Conservation (phyloP, 441 rosid genomes). For the California macrophylla region DNA sequence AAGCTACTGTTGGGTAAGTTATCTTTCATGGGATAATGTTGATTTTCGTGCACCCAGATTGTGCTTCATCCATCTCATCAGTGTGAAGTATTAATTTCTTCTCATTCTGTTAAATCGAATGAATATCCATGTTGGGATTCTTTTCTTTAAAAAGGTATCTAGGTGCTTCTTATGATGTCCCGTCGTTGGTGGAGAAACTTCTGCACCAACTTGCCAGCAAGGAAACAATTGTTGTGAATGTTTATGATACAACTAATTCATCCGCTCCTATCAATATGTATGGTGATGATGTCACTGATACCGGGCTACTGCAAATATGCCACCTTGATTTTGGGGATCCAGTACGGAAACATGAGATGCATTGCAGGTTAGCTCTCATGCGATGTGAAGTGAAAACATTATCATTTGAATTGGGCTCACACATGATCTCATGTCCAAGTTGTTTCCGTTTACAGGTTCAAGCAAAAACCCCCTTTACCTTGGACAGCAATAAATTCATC, state of each 20-base stretch:
- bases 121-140: conserved; percentile 10
- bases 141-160: conserved; percentile 47
- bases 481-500: conserved; percentile 73
- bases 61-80: background rate
- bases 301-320: conserved; percentile 53
- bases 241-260: conserved; percentile 74
- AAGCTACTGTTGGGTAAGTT: conserved; percentile 71
- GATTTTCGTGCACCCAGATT: conserved; percentile 4
- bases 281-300: conserved; percentile 58
- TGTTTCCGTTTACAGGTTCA: conserved; percentile 45
- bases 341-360: conserved; percentile 81
- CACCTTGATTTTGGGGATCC: conserved; percentile 92
- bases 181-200: conserved; percentile 91
- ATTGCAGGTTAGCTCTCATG: conserved; percentile 60
- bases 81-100: background rate
- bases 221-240: conserved; percentile 78
- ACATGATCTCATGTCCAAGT: conserved; percentile 16
- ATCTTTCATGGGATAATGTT: conserved; percentile 10
- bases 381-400: background rate
- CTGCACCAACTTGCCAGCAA: conserved; percentile 93
- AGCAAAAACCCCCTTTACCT: conserved; percentile 63
- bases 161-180: conserved; percentile 92
- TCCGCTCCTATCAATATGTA: conserved; percentile 69
- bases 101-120: conserved; percentile 9
- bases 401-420: conserved; percentile 12